These are phyloP conservation scores for Ceratocystis harringtonii DNA, from an alignment of 2,329 filamentous ascomycete species.

Conservation along the genomic window DNA sequence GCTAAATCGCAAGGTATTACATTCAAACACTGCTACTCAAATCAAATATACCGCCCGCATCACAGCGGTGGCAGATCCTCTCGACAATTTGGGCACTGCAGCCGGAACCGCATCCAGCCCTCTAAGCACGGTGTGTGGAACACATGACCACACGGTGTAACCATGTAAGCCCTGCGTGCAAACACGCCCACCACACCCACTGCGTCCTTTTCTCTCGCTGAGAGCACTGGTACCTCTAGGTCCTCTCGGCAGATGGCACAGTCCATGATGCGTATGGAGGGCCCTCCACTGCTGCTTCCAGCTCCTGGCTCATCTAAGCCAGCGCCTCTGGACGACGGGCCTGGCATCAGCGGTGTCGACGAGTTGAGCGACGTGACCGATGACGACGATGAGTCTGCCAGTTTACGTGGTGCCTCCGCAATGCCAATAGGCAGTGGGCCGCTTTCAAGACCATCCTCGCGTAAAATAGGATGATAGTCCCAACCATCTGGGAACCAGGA, in stretches of 20 bases:
- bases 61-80: constrained; percentile 76
- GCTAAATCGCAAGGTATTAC: background rate
- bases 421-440: constrained; percentile 69
- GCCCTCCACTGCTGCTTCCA: constrained; percentile 21
- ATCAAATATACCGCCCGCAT: constrained; percentile 17
- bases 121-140: constrained; percentile 88
- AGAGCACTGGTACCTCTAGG: constrained; percentile 74
- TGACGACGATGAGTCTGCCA: background rate
- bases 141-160: constrained; percentile 89
- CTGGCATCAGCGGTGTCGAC: constrained; percentile 22
- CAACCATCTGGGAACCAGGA: constrained; percentile 61
- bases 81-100: constrained; percentile 91
- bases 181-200: constrained; percentile 52
- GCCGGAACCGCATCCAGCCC: constrained; percentile 84
- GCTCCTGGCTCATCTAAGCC: constrained; percentile 22
- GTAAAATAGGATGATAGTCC: constrained; percentile 85
- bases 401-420: constrained; percentile 12
- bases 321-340: constrained; percentile 10
- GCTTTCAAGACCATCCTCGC: constrained; percentile 67
- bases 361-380: constrained; percentile 23
- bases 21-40: background rate
- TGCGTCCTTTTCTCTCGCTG: constrained; percentile 28
- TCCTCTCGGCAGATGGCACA: constrained; percentile 91
- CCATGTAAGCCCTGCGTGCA: constrained; percentile 78
- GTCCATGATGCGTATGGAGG: constrained; percentile 47